Conservation (phyloP, 768 basidiomycete genomes). For the Leccinum sublutescens region DNA sequence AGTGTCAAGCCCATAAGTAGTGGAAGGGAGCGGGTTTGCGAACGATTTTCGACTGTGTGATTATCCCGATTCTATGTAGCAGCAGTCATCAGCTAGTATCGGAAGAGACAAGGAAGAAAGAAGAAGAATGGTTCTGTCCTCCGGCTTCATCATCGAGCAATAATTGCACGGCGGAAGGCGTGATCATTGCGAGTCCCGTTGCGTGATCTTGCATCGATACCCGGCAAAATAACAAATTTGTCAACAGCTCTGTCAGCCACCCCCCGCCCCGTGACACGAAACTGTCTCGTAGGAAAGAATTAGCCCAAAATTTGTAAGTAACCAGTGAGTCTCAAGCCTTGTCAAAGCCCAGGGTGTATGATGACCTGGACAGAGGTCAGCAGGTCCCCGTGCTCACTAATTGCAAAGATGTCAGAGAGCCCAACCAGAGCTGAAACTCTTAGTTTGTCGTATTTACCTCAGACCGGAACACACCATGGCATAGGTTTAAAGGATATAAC, state of each 20-base stretch:
- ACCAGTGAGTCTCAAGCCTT: background rate
- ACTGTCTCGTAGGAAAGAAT: background rate
- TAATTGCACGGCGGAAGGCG: conserved; percentile 4
- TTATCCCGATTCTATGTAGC: conserved; percentile 7
- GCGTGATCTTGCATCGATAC: conserved; percentile 35
- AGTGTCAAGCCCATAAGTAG: conserved; percentile 22
- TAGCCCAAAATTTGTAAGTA: background rate
- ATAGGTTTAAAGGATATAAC: background rate
- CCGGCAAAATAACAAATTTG: conserved; percentile 6
- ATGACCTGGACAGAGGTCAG: background rate
- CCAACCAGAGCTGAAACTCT: background rate
- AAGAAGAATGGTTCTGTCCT: background rate
- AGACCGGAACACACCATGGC: background rate
- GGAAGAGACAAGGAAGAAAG: background rate
- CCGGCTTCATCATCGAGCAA: background rate
- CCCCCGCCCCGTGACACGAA: background rate
- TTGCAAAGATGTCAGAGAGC: conserved; percentile 6
- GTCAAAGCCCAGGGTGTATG: background rate
- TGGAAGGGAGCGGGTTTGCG: background rate
- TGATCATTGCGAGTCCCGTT: conserved; percentile 22
- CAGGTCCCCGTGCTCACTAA: background rate
- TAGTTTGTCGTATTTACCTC: background rate
- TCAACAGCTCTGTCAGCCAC: conserved; percentile 1
- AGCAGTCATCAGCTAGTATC: background rate
- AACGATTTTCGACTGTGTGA: background rate